Percentiles rank a stretch among this genome's conserved stretches.
These are phyloP conservation scores for Flaveria trinervia DNA, from an alignment of 129 eudicot genomes.

Conservation along the genomic window DNA sequence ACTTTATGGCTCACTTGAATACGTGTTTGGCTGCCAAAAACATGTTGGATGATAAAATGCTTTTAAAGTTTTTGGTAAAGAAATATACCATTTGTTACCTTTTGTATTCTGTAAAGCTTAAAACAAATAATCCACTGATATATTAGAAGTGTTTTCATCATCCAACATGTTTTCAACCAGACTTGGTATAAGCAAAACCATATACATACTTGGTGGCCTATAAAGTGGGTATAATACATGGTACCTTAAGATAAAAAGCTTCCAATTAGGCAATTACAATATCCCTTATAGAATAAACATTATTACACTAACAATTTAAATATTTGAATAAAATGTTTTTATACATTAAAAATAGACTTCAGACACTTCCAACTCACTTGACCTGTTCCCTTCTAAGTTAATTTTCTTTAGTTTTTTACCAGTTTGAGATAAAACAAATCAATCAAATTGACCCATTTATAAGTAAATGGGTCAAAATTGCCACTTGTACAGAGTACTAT, in stretches of 20 bases:
- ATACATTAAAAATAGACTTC: not conserved
- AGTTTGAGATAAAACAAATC: not conserved
- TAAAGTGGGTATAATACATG: not conserved
- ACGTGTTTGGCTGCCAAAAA: not conserved
- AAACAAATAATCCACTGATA: not conserved
- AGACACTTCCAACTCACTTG: not conserved
- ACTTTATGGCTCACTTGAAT: no score
- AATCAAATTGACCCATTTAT: not conserved
- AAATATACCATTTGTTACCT: not conserved
- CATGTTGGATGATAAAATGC: not conserved
- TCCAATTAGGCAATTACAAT: not conserved
- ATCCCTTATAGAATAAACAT: not conserved
- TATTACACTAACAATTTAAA: not conserved
- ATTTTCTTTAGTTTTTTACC: not conserved
- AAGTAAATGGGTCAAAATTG: not conserved
- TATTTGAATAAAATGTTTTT: not conserved
- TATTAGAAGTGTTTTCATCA: not conserved
- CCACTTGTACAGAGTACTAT: not conserved
- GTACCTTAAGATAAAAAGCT: not conserved
- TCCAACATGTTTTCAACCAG: conserved; percentile 11
- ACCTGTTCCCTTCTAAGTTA: not conserved
- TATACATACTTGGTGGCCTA: not conserved
- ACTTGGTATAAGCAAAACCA: not conserved
- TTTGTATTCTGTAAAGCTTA: not conserved
- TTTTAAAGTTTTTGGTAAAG: not conserved